A percentile compares a stretch with the other conserved stretches of the same genome.
phyloP scores from a whole-genome alignment of 441 rosid species.

The Arabidopsis lyrata region DNA sequence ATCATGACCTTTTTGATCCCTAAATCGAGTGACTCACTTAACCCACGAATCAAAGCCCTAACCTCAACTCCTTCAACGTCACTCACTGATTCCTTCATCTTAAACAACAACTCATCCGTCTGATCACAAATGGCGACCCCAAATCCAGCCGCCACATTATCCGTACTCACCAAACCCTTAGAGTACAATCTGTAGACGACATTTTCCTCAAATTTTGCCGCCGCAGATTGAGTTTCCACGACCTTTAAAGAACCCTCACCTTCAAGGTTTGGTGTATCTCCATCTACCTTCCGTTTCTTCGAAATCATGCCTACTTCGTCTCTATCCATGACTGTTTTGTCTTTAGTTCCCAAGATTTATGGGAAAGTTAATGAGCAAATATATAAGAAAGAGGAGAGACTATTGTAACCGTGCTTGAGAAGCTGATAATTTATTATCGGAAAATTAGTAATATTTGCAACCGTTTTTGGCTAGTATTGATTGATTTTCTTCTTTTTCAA shows the following conservation, averaged over 20 bases:
- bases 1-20: background rate
- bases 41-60: conserved; percentile 22
- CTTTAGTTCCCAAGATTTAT: background rate
- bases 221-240: background rate
- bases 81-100: conserved; percentile 55
- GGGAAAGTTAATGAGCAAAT: too few relatives aligned
- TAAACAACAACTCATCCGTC: conserved; percentile 51
- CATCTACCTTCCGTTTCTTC: background rate
- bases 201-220: background rate
- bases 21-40: conserved; percentile 8
- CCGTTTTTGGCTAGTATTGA: too few relatives aligned
- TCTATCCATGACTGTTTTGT: background rate
- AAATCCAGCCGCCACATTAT: conserved; percentile 50
- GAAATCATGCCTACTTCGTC: background rate
- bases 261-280: too few relatives aligned
- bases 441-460: too few relatives aligned
- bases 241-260: background rate
- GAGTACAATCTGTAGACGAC: conserved; percentile 50
- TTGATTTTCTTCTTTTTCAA: too few relatives aligned
- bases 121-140: conserved; percentile 75
- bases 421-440: too few relatives aligned
- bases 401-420: too few relatives aligned
- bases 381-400: too few relatives aligned
- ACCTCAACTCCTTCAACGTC: conserved; percentile 23
- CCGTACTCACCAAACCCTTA: conserved; percentile 65